Evolutionary conservation across 441 rosid species (phyloP).

Genomic region (Erodium texanum): DNA sequence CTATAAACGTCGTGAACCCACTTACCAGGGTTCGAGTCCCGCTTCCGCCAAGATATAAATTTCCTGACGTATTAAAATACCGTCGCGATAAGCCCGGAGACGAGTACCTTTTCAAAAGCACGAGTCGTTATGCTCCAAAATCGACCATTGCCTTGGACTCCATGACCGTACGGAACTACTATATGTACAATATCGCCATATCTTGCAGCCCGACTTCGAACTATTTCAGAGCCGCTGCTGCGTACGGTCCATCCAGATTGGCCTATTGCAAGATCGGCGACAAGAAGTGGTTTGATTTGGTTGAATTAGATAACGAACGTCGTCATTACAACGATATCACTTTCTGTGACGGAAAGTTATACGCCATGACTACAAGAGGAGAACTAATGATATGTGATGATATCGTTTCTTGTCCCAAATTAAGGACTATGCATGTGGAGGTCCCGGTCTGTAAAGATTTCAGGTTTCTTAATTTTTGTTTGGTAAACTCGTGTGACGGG

Average conservation of each 20-base stretch:
- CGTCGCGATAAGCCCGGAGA: too few relatives aligned
- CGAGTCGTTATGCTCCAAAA: too few relatives aligned
- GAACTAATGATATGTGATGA: neutral
- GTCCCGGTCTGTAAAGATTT: neutral
- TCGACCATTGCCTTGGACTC: too few relatives aligned
- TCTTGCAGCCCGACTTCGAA: neutral
- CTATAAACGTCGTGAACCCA: too few relatives aligned
- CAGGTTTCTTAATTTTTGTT: neutral
- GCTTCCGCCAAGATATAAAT: too few relatives aligned
- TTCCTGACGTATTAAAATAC: too few relatives aligned
- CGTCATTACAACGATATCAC: neutral
- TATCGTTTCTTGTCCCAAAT: neutral
- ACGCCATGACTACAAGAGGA: neutral
- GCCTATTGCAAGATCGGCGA: neutral
- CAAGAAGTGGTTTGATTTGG: neutral
- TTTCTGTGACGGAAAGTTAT: neutral
- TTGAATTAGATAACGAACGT: neutral
- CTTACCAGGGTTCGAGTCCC: too few relatives aligned
- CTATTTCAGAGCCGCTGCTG: neutral
- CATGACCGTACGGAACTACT: too few relatives aligned
- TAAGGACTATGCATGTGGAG: neutral
- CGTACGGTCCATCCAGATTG: neutral
- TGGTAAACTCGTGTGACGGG: neutral
- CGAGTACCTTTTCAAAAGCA: too few relatives aligned
- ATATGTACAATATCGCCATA: neutral